phyloP scores from a whole-genome alignment of 345 rosid genomes.

The Hypericum perforatum region DNA sequence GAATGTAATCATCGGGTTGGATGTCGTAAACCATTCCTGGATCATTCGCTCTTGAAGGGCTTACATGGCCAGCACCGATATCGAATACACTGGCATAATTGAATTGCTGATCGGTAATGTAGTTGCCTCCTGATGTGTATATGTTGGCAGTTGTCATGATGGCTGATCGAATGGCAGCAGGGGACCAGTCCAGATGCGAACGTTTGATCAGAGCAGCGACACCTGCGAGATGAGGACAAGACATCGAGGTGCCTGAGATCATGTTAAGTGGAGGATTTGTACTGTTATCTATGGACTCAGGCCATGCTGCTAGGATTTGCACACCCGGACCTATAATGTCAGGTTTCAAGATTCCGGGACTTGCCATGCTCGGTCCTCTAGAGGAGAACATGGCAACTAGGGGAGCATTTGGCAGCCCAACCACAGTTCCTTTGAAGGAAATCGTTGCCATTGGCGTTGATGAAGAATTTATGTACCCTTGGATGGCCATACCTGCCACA shows the following conservation, averaged over 20 bases:
- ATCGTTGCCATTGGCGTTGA: not conserved
- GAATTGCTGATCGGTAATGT: not conserved
- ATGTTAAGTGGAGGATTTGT: not conserved
- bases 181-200: not conserved
- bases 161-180: not conserved
- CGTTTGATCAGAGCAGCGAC: not conserved
- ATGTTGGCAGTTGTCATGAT: not conserved
- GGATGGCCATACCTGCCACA: not conserved
- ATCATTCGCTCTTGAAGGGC: not conserved
- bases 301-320: conserved; percentile 1
- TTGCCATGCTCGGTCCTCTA: not conserved
- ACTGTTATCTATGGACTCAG: not conserved
- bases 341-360: conserved; percentile 3
- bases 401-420: conserved; percentile 1
- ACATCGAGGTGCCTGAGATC: not conserved
- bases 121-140: not conserved
- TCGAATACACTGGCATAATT: not conserved
- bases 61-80: not conserved
- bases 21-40: not conserved
- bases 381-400: not conserved
- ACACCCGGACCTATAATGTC: conserved; percentile 5
- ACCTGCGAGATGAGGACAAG: not conserved
- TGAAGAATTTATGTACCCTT: not conserved
- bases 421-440: not conserved
- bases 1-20: conserved; percentile 1